phyloP scores from a whole-genome alignment of 192 early-diverging fungal species.

The Umbelopsis sp. region DNA sequence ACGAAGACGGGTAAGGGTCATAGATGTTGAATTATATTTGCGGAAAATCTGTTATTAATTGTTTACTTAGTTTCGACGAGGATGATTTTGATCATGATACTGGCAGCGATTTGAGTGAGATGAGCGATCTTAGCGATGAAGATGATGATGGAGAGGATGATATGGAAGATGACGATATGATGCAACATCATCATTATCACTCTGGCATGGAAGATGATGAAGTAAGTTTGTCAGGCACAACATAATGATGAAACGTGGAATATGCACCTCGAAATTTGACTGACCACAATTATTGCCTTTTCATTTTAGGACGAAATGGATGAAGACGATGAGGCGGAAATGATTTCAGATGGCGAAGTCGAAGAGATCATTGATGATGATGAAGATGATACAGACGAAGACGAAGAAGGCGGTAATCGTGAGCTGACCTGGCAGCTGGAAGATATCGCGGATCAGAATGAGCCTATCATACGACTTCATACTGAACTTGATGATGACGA shows the following conservation, averaged over 20 bases:
- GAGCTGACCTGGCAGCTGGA: constrained; percentile 60
- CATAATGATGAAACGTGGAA: constrained; percentile 41
- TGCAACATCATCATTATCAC: constrained; percentile 47
- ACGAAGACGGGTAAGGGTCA: constrained; percentile 55
- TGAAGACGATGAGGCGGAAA: constrained; percentile 53
- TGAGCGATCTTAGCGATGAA: constrained; percentile 55
- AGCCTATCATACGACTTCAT: constrained; percentile 33
- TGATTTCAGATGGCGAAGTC: constrained; percentile 48
- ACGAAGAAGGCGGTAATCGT: constrained; percentile 54
- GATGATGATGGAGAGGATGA: constrained; percentile 64
- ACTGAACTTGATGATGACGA: constrained; percentile 43
- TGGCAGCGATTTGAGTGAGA: constrained; percentile 63
- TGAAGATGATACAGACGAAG: constrained; percentile 56
- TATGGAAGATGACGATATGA: constrained; percentile 56
- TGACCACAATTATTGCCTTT: background rate
- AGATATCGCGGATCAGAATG: constrained; percentile 56
- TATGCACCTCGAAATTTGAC: background rate
- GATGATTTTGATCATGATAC: constrained; percentile 74
- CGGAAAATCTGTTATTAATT: background rate
- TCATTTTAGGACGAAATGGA: constrained; percentile 26
- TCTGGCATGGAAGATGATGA: constrained; percentile 56
- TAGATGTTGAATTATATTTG: background rate
- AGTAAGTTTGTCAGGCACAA: constrained; percentile 45
- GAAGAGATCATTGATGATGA: constrained; percentile 31
- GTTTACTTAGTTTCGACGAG: constrained; percentile 51